A percentile compares a stretch with the other conserved stretches of the same genome.
Conservation (phyloP, 129 eudicot species). For the Chrysanthemum lavandulifolium region DNA sequence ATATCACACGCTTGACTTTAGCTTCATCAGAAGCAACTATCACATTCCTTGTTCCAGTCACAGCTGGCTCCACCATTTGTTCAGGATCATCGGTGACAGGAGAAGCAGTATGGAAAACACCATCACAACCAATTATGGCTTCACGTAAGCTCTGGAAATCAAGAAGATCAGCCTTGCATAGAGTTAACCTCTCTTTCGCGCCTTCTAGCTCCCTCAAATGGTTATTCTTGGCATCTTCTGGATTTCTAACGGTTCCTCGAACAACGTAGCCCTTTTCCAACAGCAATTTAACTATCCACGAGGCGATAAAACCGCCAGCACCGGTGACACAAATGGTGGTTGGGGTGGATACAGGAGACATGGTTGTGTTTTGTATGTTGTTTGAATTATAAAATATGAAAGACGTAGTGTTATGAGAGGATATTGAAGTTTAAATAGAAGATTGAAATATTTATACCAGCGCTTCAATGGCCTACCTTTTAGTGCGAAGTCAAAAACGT, state of each 20-base stretch:
- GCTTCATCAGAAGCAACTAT: constrained; percentile 88
- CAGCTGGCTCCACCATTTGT: constrained; percentile 99
- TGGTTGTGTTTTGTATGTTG: no score
- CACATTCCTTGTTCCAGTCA: constrained; percentile 78
- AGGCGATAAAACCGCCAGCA: no score
- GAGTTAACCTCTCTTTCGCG: constrained; percentile 76
- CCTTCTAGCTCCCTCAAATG: constrained; percentile 90
- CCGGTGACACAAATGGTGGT: no score
- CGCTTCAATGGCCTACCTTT: no score
- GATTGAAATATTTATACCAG: no score
- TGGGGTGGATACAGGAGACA: no score
- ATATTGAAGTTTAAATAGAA: no score
- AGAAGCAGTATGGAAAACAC: constrained; percentile 97
- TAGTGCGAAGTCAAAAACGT: no score
- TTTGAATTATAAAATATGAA: no score
- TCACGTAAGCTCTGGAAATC: constrained; percentile 77
- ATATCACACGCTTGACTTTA: constrained; percentile 77
- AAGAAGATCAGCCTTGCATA: constrained; percentile 86
- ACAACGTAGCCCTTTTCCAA: no score
- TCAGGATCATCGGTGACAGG: constrained; percentile 97
- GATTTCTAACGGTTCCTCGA: neutral
- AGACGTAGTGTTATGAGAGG: no score
- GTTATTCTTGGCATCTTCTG: constrained; percentile 80
- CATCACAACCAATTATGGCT: constrained; percentile 87
- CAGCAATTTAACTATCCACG: no score